Conservation (phyloP, 306 rosid genomes). For the Purshia tridentata region DNA sequence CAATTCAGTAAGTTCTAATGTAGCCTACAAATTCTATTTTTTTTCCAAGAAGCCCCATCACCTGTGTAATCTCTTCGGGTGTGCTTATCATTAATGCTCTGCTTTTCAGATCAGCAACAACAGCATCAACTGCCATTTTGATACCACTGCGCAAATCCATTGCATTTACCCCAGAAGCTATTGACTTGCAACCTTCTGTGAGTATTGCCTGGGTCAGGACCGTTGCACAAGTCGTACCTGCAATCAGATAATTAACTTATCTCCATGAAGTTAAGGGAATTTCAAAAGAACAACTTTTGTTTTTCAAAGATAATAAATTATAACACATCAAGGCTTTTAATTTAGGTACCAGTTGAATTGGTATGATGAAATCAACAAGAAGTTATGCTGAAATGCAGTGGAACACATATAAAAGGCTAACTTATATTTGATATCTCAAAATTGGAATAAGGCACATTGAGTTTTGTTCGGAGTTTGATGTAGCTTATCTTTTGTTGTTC, state of each 20-base stretch:
- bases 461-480: background rate
- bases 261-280: constrained; percentile 10
- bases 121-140: constrained; percentile 83
- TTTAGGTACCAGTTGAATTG: background rate
- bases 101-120: constrained; percentile 73
- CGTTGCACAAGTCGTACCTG: constrained; percentile 98
- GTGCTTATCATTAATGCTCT: constrained; percentile 88
- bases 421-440: no score
- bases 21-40: constrained; percentile 19
- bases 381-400: background rate
- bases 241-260: constrained; percentile 29
- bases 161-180: constrained; percentile 89
- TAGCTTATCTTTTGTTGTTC: background rate
- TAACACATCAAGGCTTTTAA: background rate
- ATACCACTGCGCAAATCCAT: constrained; percentile 92
- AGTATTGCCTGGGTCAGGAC: constrained; percentile 93
- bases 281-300: background rate
- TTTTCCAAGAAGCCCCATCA: constrained; percentile 35
- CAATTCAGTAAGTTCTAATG: constrained; percentile 8
- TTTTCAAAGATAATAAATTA: background rate
- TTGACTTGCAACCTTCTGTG: constrained; percentile 82
- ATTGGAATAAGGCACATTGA: no score
- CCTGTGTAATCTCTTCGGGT: constrained; percentile 93
- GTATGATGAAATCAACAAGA: background rate
- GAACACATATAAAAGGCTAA: no score